Evolutionary conservation across 2,329 filamentous ascomycete species (phyloP).

Genomic region (Colletotrichum sojae): DNA sequence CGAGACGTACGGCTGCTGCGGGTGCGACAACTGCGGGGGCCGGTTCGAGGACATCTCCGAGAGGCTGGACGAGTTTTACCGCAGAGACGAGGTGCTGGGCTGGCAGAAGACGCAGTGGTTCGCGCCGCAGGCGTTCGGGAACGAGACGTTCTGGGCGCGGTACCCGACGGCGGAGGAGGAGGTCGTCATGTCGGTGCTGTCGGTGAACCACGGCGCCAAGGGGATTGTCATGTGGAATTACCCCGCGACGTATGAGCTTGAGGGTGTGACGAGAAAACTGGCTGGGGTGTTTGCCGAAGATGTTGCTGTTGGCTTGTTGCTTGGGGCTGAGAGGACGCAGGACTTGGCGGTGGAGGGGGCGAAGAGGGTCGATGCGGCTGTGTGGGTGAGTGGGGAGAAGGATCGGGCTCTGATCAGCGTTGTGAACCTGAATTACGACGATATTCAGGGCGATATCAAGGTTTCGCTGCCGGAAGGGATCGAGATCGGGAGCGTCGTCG

Average conservation of each 20-base stretch:
- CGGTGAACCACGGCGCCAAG: slow-evolving; percentile 61
- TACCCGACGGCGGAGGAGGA: slow-evolving; percentile 60
- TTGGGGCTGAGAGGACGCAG: slow-evolving; percentile 27
- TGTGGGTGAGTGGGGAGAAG: slow-evolving; percentile 19
- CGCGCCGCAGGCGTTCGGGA: slow-evolving; percentile 63
- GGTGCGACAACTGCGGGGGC: slow-evolving; percentile 72
- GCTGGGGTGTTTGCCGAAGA: slow-evolving; percentile 52
- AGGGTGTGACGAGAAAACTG: slow-evolving; percentile 55
- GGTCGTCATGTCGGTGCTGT: slow-evolving; percentile 60
- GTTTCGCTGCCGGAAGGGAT: slow-evolving; percentile 12
- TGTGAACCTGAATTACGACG: slow-evolving; percentile 19
- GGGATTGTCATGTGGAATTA: slow-evolving; percentile 62
- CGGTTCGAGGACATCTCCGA: slow-evolving; percentile 64
- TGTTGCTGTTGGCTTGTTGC: slow-evolving; percentile 55
- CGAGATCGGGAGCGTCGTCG: background rate
- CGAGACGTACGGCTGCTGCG: slow-evolving; percentile 72
- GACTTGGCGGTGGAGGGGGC: slow-evolving; percentile 26
- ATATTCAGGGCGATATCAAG: slow-evolving; percentile 18
- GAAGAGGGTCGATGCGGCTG: slow-evolving; percentile 26
- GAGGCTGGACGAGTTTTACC: slow-evolving; percentile 58
- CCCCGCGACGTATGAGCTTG: slow-evolving; percentile 55
- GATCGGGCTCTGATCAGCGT: slow-evolving; percentile 22
- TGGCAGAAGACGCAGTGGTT: slow-evolving; percentile 61
- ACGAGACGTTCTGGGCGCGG: slow-evolving; percentile 63
- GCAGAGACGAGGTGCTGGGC: slow-evolving; percentile 55